Evolutionary conservation across 1,284 basidiomycete genomes (phyloP).

Genomic region (Moniliella sp.): DNA sequence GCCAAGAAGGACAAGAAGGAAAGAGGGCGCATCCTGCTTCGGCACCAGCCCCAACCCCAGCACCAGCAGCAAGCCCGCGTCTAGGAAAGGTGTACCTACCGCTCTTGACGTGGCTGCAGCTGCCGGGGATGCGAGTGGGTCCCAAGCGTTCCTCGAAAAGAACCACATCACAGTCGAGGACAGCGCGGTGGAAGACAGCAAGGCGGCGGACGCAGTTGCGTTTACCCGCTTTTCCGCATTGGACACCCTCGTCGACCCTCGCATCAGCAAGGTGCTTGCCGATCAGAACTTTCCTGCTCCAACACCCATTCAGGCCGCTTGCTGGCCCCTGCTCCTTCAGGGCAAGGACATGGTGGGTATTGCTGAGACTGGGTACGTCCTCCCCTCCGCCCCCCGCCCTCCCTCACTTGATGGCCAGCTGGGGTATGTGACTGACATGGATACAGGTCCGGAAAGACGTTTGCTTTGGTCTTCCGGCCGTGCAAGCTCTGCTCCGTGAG

Average conservation of each 20-base stretch:
- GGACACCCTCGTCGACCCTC: slow-evolving; percentile 44
- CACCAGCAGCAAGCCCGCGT: too few species aligned
- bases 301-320: slow-evolving; percentile 82
- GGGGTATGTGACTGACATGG: neutral
- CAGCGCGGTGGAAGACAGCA: slow-evolving; percentile 35
- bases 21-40: too few species aligned
- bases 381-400: too few species aligned
- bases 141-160: slow-evolving; percentile 14
- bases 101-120: neutral
- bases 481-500: slow-evolving; percentile 47
- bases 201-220: slow-evolving; percentile 19
- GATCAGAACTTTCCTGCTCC: slow-evolving; percentile 54
- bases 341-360: slow-evolving; percentile 81
- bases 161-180: slow-evolving; percentile 32
- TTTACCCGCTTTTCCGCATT: slow-evolving; percentile 57
- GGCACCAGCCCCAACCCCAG: too few species aligned
- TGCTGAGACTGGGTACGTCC: slow-evolving; percentile 87
- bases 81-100: neutral
- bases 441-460: slow-evolving; percentile 56
- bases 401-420: slow-evolving; percentile 1
- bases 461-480: slow-evolving; percentile 84
- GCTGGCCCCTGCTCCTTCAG: slow-evolving; percentile 69
- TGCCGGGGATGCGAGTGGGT: neutral
- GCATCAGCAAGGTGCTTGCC: slow-evolving; percentile 44
- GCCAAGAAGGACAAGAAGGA: too few species aligned